phyloP scores from a whole-genome alignment of 2,329 filamentous ascomycete species.

The Alternaria conjuncta region DNA sequence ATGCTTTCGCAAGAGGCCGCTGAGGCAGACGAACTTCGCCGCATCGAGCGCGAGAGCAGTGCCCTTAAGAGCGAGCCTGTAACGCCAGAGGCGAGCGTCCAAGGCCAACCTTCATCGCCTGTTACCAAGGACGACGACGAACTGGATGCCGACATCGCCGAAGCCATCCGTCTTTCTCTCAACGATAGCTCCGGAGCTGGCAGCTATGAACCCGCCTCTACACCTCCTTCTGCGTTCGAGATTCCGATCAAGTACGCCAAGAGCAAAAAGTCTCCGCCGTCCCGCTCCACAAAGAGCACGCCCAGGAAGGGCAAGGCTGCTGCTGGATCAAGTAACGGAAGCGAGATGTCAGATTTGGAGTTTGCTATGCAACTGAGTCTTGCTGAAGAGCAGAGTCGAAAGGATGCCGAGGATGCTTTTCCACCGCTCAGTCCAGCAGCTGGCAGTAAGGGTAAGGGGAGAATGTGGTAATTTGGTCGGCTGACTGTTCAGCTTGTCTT shows the following conservation, averaged over 20 bases:
- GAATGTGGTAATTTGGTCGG: slow-evolving; percentile 19
- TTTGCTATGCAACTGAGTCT: slow-evolving; percentile 68
- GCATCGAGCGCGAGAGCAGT: slow-evolving; percentile 53
- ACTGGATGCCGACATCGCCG: slow-evolving; percentile 65
- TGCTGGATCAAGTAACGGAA: slow-evolving; percentile 45
- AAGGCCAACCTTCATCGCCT: slow-evolving; percentile 37
- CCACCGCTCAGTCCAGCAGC: slow-evolving; percentile 37
- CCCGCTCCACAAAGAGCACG: slow-evolving; percentile 32
- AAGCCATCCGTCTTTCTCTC: slow-evolving; percentile 65
- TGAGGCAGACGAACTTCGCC: slow-evolving; percentile 56
- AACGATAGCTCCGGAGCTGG: slow-evolving; percentile 29
- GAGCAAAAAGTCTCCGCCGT: slow-evolving; percentile 35
- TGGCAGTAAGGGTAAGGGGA: slow-evolving; percentile 38
- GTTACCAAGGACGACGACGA: slow-evolving; percentile 53
- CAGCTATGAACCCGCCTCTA: slow-evolving; percentile 11
- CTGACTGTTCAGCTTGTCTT: not conserved
- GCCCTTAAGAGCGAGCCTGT: slow-evolving; percentile 46
- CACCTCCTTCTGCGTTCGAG: slow-evolving; percentile 42
- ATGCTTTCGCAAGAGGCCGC: slow-evolving; percentile 67
- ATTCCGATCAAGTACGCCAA: slow-evolving; percentile 56
- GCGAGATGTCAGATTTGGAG: slow-evolving; percentile 64
- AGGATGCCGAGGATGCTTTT: slow-evolving; percentile 36
- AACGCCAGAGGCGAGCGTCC: slow-evolving; percentile 45
- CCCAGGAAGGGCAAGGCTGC: slow-evolving; percentile 33
- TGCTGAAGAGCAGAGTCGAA: slow-evolving; percentile 62